These are phyloP conservation scores for Hippophae gyantsensis DNA, from an alignment of 306 rosid species.

Conservation along the genomic window DNA sequence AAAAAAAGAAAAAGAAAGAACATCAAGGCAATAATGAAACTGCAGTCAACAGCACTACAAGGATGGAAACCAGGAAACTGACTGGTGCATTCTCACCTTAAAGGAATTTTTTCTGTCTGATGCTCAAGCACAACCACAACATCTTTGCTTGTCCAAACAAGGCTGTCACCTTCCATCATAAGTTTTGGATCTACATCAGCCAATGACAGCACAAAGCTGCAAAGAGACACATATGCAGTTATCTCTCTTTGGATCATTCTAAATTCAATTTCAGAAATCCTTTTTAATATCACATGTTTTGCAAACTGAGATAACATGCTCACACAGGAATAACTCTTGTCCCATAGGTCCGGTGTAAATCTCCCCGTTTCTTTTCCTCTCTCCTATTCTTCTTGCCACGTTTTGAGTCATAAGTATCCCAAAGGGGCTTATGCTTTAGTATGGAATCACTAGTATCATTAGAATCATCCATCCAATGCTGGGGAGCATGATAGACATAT, in stretches of 20 bases:
- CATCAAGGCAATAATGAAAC: neutral
- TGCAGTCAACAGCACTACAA: neutral
- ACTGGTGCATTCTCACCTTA: constrained; percentile 3
- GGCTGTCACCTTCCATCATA: constrained; percentile 92
- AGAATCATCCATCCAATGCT: constrained; percentile 71
- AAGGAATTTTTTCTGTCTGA: constrained; percentile 74
- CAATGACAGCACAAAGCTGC: constrained; percentile 87
- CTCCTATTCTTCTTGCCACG: constrained; percentile 43
- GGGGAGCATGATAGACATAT: constrained; percentile 10
- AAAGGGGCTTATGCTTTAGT: constrained; percentile 90
- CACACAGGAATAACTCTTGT: constrained; percentile 90
- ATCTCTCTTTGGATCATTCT: neutral
- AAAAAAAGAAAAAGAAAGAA: neutral
- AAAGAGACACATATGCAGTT: constrained; percentile 6
- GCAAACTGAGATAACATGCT: too few species aligned
- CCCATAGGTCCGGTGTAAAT: constrained; percentile 76
- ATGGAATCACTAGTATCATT: constrained; percentile 61
- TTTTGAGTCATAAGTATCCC: constrained; percentile 75
- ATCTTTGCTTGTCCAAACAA: constrained; percentile 89
- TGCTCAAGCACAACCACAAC: constrained; percentile 94
- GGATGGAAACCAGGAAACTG: constrained; percentile 4
- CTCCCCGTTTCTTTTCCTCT: constrained; percentile 58
- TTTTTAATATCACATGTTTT: too few species aligned
- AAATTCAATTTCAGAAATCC: constrained; percentile 1
- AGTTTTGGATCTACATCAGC: constrained; percentile 88